Base-by-base conservation (phyloP, 306 rosid species). In the Ceratonia siliqua region DNA sequence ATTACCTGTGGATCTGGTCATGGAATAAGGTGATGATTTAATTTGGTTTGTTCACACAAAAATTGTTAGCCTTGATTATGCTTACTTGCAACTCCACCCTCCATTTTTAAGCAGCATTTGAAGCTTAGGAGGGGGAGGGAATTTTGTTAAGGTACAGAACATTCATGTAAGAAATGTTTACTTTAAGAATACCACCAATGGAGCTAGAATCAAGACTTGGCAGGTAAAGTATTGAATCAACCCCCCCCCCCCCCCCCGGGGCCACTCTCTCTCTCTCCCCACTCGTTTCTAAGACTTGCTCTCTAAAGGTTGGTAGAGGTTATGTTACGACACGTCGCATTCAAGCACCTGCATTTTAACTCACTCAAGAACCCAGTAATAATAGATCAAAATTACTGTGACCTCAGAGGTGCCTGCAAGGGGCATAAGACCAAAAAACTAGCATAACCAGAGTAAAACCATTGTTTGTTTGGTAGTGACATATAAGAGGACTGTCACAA, bases 201-300 rank as follows among this genome's bases (percentile, higher is more conserved):
- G 84, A 79, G 84, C 82, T 64, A 78, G 83, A 56, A 82, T 82
- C 72, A 82, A 82, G 72, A 76, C 89, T 28, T 82, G 81, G 83
- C 85, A 82, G 75, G 83, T 82, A 77, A 24, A 5, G 0, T 6
- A 50, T 50, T 54, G 9, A 54, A 8, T 24, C 8, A 22, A 21
- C 11, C 35, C 4, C 4, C 35, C 4, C 4, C 4, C 35, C 35
- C 35, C 4, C 35, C 4, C 4, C 4, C 35, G n/a, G n/a, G n/a
- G n/a, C n/a, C n/a, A n/a, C n/a, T n/a, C n/a, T n/a, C n/a, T n/a
- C n/a, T n/a, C 35, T 30, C 4, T 30, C 35, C 50, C 50, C n/a
- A 2, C n/a, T 45, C 2, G 50, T 39, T 39, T 45, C 50, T 14
- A 45, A 12, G 50, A 12, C 17, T 45, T 12, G 33, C 59, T n/a